A percentile compares a stretch with the other conserved stretches of the same genome.
These are phyloP conservation scores for Fusarium sp. DNA, from an alignment of 2,329 filamentous ascomycete species.

Conservation along the genomic window DNA sequence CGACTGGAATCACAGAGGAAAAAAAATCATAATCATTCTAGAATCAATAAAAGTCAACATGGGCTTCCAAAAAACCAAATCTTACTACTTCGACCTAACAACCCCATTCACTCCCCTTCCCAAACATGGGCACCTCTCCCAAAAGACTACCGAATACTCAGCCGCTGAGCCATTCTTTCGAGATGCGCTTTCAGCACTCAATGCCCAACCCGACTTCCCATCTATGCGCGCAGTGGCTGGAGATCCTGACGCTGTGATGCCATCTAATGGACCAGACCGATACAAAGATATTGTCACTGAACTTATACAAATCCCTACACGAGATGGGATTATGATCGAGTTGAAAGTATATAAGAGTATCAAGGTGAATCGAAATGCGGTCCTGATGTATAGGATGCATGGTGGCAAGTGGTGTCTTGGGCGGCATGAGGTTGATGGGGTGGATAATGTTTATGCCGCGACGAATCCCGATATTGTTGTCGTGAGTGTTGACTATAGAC, in stretches of 20 bases:
- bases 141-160: slow-evolving; percentile 17
- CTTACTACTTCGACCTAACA: slow-evolving; percentile 26
- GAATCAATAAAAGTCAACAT: slow-evolving; percentile 3
- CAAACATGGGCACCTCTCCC: slow-evolving; percentile 38
- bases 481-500: slow-evolving; percentile 41
- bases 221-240: slow-evolving; percentile 7
- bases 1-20: fast-evolving
- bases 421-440: slow-evolving; percentile 41
- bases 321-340: slow-evolving; percentile 35
- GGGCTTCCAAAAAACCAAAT: slow-evolving; percentile 16
- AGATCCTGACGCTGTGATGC: slow-evolving; percentile 37
- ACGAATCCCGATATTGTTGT: slow-evolving; percentile 33
- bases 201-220: slow-evolving; percentile 3
- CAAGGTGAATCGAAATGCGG: slow-evolving; percentile 14
- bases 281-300: slow-evolving; percentile 25
- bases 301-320: slow-evolving; percentile 26
- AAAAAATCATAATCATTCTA: fast-evolving
- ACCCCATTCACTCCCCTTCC: slow-evolving; percentile 27
- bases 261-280: slow-evolving; percentile 31
- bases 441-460: slow-evolving; percentile 41
- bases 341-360: slow-evolving; percentile 39
- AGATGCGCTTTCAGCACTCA: background rate
- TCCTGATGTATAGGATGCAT: slow-evolving; percentile 44
- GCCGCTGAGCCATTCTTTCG: slow-evolving; percentile 4
- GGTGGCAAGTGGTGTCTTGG: slow-evolving; percentile 43